Conservation (phyloP, 176 grass and related monocot species). For the Echinochloa phyllopogon region DNA sequence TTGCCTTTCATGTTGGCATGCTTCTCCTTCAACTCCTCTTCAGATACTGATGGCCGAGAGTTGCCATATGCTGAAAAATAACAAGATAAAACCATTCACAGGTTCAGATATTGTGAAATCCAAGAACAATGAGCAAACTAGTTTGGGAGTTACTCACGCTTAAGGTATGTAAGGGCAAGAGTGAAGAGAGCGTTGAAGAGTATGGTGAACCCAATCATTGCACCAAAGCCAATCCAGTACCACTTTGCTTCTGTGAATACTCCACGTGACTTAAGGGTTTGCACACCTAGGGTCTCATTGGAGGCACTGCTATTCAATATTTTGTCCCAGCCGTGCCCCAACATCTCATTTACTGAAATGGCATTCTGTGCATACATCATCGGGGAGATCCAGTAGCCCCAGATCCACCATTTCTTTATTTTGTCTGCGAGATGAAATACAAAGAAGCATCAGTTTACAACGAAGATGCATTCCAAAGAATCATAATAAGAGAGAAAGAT, state of each 20-base stretch:
- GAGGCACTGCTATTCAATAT: slow-evolving; percentile 25
- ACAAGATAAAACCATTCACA: slow-evolving; percentile 13
- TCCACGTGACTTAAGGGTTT: slow-evolving; percentile 61
- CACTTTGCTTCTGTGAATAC: slow-evolving; percentile 90
- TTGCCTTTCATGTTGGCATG: slow-evolving; percentile 70
- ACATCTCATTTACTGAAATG: slow-evolving; percentile 77
- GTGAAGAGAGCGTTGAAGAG: slow-evolving; percentile 93
- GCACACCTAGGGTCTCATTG: slow-evolving; percentile 60
- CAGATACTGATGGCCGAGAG: slow-evolving; percentile 68
- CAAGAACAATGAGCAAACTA: slow-evolving; percentile 22
- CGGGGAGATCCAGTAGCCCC: slow-evolving; percentile 98
- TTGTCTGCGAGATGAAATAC: slow-evolving; percentile 47
- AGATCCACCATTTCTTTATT: slow-evolving; percentile 98
- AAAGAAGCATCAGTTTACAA: slow-evolving; percentile 5
- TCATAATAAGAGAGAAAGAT: not conserved
- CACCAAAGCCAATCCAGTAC: slow-evolving; percentile 91
- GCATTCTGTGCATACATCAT: slow-evolving; percentile 92
- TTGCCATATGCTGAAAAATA: slow-evolving; percentile 75
- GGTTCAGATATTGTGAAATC: slow-evolving; percentile 23
- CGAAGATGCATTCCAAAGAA: not conserved
- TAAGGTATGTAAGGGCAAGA: slow-evolving; percentile 70
- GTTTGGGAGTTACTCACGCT: slow-evolving; percentile 54
- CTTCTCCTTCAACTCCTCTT: slow-evolving; percentile 78
- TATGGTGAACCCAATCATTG: slow-evolving; percentile 76
- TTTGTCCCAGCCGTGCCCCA: slow-evolving; percentile 85